Percentiles rank a stretch among this genome's conserved stretches.
These are phyloP conservation scores for Starmerella vaccinii DNA, from an alignment of 805 yeast genomes.

Conservation along the genomic window DNA sequence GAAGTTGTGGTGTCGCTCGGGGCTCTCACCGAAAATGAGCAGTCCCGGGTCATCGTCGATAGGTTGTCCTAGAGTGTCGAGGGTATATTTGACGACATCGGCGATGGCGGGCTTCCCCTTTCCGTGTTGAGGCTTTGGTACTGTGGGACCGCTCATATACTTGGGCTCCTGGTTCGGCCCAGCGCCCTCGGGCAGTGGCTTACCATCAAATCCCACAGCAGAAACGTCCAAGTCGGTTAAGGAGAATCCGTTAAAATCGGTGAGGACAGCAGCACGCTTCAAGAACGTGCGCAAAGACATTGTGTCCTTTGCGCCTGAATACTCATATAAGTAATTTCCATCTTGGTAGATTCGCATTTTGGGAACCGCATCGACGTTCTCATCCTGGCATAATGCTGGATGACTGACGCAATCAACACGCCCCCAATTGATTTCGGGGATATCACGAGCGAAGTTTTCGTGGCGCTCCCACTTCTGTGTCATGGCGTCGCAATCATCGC, in stretches of 20 bases:
- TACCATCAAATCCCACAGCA: constrained; percentile 6
- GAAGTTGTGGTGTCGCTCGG: constrained; percentile 21
- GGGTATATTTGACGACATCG: constrained; percentile 21
- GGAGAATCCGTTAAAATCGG: constrained; percentile 9
- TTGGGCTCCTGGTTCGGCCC: constrained; percentile 16
- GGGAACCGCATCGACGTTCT: constrained; percentile 14
- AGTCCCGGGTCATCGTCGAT: constrained; percentile 21
- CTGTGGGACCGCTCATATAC: constrained; percentile 13
- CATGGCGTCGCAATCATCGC: constrained; percentile 14
- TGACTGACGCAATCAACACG: constrained; percentile 16
- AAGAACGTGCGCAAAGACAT: constrained; percentile 12
- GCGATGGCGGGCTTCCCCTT: constrained; percentile 9
- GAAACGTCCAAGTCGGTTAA: constrained; percentile 7
- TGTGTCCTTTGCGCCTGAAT: constrained; percentile 12
- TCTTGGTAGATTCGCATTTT: constrained; percentile 18
- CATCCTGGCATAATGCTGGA: constrained; percentile 12
- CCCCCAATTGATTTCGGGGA: constrained; percentile 13
- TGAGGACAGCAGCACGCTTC: constrained; percentile 8
- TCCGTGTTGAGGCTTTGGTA: constrained; percentile 8
- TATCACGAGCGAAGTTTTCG: constrained; percentile 12
- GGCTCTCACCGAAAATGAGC: constrained; percentile 19
- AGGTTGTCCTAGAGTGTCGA: constrained; percentile 18
- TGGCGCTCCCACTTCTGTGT: constrained; percentile 16
- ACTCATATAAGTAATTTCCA: constrained; percentile 13
- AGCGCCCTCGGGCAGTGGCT: constrained; percentile 8